Evolutionary conservation across 1,139 yeast genomes (phyloP), one percentile per base, ranked within the genome.

Genomic region (Fermentozyma sake): DNA sequence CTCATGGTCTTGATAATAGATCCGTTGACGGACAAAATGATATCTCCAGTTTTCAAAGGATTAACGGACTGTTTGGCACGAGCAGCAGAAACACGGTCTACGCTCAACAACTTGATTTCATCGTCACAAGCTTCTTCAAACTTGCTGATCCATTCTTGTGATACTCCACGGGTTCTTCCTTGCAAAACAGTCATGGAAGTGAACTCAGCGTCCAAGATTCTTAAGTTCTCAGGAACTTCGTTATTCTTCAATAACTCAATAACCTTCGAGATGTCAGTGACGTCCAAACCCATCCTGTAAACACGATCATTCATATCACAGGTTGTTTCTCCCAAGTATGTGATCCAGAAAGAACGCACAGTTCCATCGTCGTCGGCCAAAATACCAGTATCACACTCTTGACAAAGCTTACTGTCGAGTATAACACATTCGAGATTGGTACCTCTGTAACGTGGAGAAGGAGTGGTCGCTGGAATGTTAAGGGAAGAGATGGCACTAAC

Each of bases 81-180:
- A 8, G 79, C 68, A 14, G 76, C 77, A 1, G 85, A 74, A 4
- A 81, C 78, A 44, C 91, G 72, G 14, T 79, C 69, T 10, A 85
- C 93, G 9, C 77, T 66, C 47, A 85, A 71, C 37, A 87, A 73
- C 46, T 84, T 86, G 28, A 81, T 68, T 42, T 83, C 78, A 45
- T 81, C 85, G 18, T 68, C 64, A 29, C 66, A 55, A 15, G 46
- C 65, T 17, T 71, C 66, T 50, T 84, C 95, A 47, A 84, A 72
- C 39, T 66, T 67, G 19, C 65, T 50, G 37, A 87, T 81, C 94
- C 95, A 85, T 22, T 76, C 76, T 44, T 83, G 91, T 1, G 91
- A 73, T 12, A 87, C 95, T 10, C 95, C 95, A 46, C 86, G 70
- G 27, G 84, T 73, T 54, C 96, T 76, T 3, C 95, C 95, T 44